A percentile compares a stretch with the other conserved stretches of the same genome.
These are phyloP conservation scores for Arthroderma sp. DNA, from an alignment of 2,329 filamentous ascomycete species.

Conservation along the genomic window DNA sequence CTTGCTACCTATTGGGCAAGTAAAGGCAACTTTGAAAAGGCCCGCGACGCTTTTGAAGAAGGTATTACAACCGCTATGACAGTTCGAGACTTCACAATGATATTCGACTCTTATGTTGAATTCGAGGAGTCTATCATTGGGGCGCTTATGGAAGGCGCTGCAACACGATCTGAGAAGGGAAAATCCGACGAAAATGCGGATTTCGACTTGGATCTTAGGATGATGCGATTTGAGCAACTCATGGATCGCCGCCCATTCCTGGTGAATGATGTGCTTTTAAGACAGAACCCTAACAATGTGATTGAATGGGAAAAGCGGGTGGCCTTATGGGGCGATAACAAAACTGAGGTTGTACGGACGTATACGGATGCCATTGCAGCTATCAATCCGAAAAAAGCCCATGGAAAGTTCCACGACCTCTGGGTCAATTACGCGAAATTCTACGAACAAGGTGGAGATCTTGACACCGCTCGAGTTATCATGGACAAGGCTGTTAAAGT, in stretches of 20 bases:
- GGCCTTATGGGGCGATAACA: constrained; percentile 90
- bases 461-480: constrained; percentile 76
- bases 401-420: constrained; percentile 84
- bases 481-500: constrained; percentile 98
- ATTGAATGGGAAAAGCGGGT: constrained; percentile 95
- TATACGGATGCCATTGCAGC: constrained; percentile 90
- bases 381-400: constrained; percentile 85
- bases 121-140: constrained; percentile 95
- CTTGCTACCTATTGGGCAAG: constrained; percentile 95
- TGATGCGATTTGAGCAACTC: constrained; percentile 95
- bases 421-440: constrained; percentile 97
- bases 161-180: constrained; percentile 64
- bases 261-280: constrained; percentile 84
- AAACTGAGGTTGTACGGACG: constrained; percentile 77
- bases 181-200: constrained; percentile 70
- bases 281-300: constrained; percentile 94
- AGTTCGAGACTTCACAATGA: constrained; percentile 87
- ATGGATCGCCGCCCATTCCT: constrained; percentile 96
- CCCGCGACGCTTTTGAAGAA: constrained; percentile 88
- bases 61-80: constrained; percentile 98
- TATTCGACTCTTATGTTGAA: constrained; percentile 93
- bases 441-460: constrained; percentile 76
- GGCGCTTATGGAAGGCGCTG: constrained; percentile 77
- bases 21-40: constrained; percentile 79
- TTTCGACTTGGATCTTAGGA: constrained; percentile 86